These are phyloP conservation scores for Coemansia sp. DNA, from an alignment of 192 early-diverging fungal species.

Conservation along the genomic window DNA sequence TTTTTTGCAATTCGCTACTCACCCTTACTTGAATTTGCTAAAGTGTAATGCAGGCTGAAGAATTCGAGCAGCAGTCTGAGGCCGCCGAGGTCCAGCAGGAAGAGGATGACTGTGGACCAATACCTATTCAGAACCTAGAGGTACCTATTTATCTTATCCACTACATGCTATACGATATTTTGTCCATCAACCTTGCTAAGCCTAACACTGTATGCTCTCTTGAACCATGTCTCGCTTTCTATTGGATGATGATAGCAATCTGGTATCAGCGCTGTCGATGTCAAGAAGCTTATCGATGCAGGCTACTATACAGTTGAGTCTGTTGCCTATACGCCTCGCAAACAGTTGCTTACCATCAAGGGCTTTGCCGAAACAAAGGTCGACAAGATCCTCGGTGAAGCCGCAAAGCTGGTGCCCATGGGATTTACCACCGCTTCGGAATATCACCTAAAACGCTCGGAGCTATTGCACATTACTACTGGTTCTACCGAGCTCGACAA, in stretches of 20 bases:
- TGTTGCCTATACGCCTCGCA: constrained; percentile 92
- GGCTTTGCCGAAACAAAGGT: constrained; percentile 96
- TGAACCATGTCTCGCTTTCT: not conserved
- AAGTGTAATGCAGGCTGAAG: constrained; percentile 49
- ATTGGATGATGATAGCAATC: constrained; percentile 54
- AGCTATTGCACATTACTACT: constrained; percentile 84
- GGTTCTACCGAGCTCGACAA: constrained; percentile 93
- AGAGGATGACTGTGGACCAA: constrained; percentile 57
- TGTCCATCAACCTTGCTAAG: not conserved
- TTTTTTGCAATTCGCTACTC: not conserved
- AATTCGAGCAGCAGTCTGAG: constrained; percentile 56
- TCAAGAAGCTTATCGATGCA: constrained; percentile 85
- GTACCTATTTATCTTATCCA: constrained; percentile 26
- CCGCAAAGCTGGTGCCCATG: constrained; percentile 90
- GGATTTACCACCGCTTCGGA: constrained; percentile 95
- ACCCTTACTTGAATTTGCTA: not conserved
- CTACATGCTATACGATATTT: not conserved
- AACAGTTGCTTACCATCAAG: constrained; percentile 84
- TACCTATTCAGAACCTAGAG: constrained; percentile 62
- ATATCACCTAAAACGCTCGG: constrained; percentile 80
- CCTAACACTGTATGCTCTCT: not conserved
- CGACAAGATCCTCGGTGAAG: constrained; percentile 93
- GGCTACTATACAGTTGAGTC: constrained; percentile 93
- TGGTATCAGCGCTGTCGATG: constrained; percentile 70
- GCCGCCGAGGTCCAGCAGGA: constrained; percentile 59